Conservation (phyloP, 352 stramenopile species). For the Phytophthora palmivora region DNA sequence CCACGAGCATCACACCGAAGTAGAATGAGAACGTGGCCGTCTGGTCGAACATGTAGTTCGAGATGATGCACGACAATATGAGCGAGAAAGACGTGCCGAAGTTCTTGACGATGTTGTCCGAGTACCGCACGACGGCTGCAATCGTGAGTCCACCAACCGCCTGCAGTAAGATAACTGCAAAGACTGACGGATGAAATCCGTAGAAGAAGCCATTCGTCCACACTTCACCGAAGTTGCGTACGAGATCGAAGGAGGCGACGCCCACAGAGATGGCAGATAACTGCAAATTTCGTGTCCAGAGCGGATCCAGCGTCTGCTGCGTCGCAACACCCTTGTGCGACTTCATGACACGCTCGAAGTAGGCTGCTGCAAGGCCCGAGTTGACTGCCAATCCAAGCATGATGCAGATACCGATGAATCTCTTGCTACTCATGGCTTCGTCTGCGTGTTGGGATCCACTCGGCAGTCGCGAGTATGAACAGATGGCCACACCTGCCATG, state of each 20-base stretch:
- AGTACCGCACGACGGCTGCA: constrained; percentile 87
- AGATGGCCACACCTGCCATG: constrained; percentile 87
- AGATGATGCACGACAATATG: constrained; percentile 90
- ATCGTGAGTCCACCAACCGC: constrained; percentile 86
- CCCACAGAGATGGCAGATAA: constrained; percentile 84
- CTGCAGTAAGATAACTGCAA: constrained; percentile 83
- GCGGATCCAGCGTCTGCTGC: constrained; percentile 80
- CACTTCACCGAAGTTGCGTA: constrained; percentile 67
- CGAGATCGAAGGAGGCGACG: constrained; percentile 74
- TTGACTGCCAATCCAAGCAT: constrained; percentile 84
- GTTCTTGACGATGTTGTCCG: constrained; percentile 92
- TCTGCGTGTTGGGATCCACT: constrained; percentile 27
- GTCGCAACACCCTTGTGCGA: constrained; percentile 78
- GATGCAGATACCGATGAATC: constrained; percentile 82
- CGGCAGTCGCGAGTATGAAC: constrained; percentile 81
- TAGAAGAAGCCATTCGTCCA: constrained; percentile 81
- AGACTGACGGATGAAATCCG: constrained; percentile 80
- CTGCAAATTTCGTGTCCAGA: constrained; percentile 90
- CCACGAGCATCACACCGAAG: constrained; percentile 76
- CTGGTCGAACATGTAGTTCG: constrained; percentile 90
- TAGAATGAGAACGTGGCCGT: constrained; percentile 78
- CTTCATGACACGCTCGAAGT: constrained; percentile 91
- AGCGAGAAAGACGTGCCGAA: constrained; percentile 90
- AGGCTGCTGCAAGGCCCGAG: constrained; percentile 86
- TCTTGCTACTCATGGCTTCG: constrained; percentile 48